Evolutionary conservation across 2,329 filamentous ascomycete species (phyloP).

Genomic region (Claviceps sp.): DNA sequence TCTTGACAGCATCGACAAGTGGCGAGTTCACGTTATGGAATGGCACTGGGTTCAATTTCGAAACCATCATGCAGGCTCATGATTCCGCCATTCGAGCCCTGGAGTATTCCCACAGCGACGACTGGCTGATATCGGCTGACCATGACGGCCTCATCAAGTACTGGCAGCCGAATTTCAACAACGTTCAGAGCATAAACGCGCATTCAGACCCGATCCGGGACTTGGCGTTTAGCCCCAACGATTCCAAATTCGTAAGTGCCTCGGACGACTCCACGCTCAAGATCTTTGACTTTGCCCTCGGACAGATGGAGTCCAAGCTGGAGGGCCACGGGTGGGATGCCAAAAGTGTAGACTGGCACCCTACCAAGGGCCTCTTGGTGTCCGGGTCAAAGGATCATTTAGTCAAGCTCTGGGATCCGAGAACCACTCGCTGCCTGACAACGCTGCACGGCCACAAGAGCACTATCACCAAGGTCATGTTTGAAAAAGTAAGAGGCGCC

Average conservation of each 20-base stretch:
- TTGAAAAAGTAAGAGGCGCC: constrained; percentile 72
- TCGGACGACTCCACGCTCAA: constrained; percentile 89
- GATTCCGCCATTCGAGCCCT: constrained; percentile 74
- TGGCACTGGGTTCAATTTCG: constrained; percentile 97
- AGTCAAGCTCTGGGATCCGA: constrained; percentile 97
- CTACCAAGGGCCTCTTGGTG: constrained; percentile 81
- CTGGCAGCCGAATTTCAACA: constrained; percentile 98
- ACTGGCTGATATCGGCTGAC: constrained; percentile 93
- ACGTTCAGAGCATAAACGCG: constrained; percentile 86
- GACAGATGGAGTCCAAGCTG: constrained; percentile 68
- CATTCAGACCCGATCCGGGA: constrained; percentile 85
- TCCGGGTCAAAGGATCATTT: constrained; percentile 96
- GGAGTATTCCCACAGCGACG: constrained; percentile 85
- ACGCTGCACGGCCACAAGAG: constrained; percentile 96
- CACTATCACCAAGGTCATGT: constrained; percentile 83
- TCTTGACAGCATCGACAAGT: constrained; percentile 88
- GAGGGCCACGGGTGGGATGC: constrained; percentile 97
- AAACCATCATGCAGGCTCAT: constrained; percentile 97
- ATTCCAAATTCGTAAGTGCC: constrained; percentile 91
- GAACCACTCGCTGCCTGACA: constrained; percentile 76
- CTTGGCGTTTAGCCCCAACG: constrained; percentile 83
- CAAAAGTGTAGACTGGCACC: constrained; percentile 96
- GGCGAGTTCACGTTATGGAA: constrained; percentile 99
- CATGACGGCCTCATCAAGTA: constrained; percentile 95
- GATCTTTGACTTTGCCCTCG: constrained; percentile 89